phyloP scores from a whole-genome alignment of 2,329 filamentous ascomycete species.

The Fusarium neocosmosporiellum region DNA sequence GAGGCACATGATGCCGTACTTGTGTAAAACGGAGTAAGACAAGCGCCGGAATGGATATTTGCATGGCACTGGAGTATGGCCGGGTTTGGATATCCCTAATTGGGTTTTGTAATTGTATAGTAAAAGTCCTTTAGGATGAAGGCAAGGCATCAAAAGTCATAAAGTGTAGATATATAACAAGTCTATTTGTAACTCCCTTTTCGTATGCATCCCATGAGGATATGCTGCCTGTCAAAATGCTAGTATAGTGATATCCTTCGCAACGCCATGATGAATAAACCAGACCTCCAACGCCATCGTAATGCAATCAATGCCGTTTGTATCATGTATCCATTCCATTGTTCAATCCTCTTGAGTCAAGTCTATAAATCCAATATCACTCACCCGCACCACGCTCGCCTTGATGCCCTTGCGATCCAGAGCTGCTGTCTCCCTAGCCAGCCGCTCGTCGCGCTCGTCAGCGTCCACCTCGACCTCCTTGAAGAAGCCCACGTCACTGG shows the following conservation, averaged over 20 bases:
- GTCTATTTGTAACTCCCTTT: not conserved
- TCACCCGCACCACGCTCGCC: slow-evolving; percentile 41
- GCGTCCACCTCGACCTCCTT: slow-evolving; percentile 45
- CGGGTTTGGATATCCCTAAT: slow-evolving; percentile 10
- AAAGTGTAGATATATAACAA: slow-evolving; percentile 11
- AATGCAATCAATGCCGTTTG: not conserved
- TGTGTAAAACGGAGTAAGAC: slow-evolving; percentile 6
- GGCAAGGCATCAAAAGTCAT: slow-evolving; percentile 14
- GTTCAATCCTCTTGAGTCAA: slow-evolving; percentile 45
- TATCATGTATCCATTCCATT: not conserved
- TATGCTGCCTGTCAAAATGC: not conserved
- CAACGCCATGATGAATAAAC: slow-evolving; percentile 24
- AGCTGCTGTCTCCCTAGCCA: slow-evolving; percentile 35
- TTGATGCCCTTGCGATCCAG: slow-evolving; percentile 25
- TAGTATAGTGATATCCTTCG: slow-evolving; percentile 1
- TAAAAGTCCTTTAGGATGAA: slow-evolving; percentile 12
- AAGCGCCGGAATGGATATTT: slow-evolving; percentile 12
- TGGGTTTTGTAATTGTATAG: slow-evolving; percentile 18
- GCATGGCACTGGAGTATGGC: slow-evolving; percentile 19
- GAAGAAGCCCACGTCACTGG: slow-evolving; percentile 54
- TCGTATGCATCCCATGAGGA: slow-evolving; percentile 1
- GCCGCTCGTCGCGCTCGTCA: slow-evolving; percentile 41
- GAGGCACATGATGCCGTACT: slow-evolving; percentile 25
- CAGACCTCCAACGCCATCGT: slow-evolving; percentile 8
- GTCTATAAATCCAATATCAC: slow-evolving; percentile 50